Evolutionary conservation across 202 grass and related monocot species (phyloP), one percentile per base, ranked within the genome.

Genomic region (Hordeum pubiflorum): DNA sequence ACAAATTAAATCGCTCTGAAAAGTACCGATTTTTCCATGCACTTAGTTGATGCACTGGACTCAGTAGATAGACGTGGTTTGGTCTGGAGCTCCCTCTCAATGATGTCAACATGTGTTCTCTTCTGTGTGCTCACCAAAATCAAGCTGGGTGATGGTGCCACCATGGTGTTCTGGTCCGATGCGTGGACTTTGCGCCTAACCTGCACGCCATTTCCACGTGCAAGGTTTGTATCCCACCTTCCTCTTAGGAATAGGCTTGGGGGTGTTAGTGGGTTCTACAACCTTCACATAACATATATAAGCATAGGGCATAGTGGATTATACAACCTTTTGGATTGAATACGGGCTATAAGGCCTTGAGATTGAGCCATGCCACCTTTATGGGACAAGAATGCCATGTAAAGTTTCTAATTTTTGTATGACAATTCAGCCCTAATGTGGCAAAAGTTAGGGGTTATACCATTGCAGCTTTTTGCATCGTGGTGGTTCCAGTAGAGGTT

Each of bases 361-460:
- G 60, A 46, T 33, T 85, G 24, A 72, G 69, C 62, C 36, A 8
- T 44, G 32, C 26, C 6, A 11, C 82, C 33, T 75, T 83, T 79
- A 74, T 62, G 76, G 63, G 57, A 76, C 63, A 81, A 57, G 40
- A 57, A 36, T 80, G 40, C 31, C 43, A 65, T 72, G 59, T 85
- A 59, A 58, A 81, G 63, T 67, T 76, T 73, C 43, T 38, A 81
- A 21, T 57, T 75, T 68, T 54, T 74, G 6, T 66, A 58, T 77
- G 73, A 67, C 17, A 74, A 33, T 54, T 74, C 23, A 46, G 17
- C 65, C 20, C 34, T 29, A 46, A 46, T 72, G 72, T 82, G 20
- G n/a, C n/a, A 64, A 38, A 72, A 77, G 63, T 73, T 22, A 67
- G 73, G 64, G 22, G 24, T 44, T 1, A 57, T 62, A 4, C 12